Percentiles rank a stretch among this genome's conserved stretches.
phyloP scores from a whole-genome alignment of 805 yeast genomes.

The Metschnikowia shivogae region DNA sequence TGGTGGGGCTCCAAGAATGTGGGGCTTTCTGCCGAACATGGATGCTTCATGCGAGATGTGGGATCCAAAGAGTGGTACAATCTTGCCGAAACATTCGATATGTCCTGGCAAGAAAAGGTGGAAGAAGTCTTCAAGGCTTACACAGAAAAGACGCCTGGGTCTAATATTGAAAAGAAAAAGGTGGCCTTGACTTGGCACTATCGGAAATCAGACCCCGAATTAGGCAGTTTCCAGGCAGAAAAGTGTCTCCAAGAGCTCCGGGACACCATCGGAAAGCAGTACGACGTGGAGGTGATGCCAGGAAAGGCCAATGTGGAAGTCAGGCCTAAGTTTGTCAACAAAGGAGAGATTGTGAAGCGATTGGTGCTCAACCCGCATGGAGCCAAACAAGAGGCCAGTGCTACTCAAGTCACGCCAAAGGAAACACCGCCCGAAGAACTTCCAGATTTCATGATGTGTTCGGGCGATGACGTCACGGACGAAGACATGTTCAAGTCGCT shows the following conservation, averaged over 20 bases:
- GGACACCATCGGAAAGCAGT: conserved; percentile 53
- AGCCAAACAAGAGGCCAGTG: conserved; percentile 39
- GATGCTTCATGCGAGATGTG: conserved; percentile 85
- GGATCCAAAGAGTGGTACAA: conserved; percentile 71
- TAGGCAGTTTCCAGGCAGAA: conserved; percentile 82
- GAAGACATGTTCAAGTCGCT: conserved; percentile 94
- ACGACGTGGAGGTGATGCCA: conserved; percentile 90
- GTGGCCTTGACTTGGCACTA: conserved; percentile 99
- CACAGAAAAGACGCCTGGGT: conserved; percentile 88
- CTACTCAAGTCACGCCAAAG: conserved; percentile 20
- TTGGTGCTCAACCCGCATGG: conserved; percentile 67
- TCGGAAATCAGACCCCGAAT: conserved; percentile 88
- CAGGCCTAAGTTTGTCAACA: conserved; percentile 90
- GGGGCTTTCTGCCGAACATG: conserved; percentile 95
- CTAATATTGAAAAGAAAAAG: conserved; percentile 79
- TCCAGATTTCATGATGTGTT: conserved; percentile 83
- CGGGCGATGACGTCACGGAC: conserved; percentile 96
- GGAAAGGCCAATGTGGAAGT: conserved; percentile 98
- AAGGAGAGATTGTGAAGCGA: conserved; percentile 91
- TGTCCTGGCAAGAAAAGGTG: conserved; percentile 92
- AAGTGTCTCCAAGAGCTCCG: conserved; percentile 64
- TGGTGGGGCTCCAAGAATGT: conserved; percentile 76
- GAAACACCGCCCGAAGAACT: conserved; percentile 39
- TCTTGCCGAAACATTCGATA: conserved; percentile 74
- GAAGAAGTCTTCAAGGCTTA: conserved; percentile 65